Evolutionary conservation across 371 early-diverging fungal species (phyloP).

Genomic region (Mycotypha africana): DNA sequence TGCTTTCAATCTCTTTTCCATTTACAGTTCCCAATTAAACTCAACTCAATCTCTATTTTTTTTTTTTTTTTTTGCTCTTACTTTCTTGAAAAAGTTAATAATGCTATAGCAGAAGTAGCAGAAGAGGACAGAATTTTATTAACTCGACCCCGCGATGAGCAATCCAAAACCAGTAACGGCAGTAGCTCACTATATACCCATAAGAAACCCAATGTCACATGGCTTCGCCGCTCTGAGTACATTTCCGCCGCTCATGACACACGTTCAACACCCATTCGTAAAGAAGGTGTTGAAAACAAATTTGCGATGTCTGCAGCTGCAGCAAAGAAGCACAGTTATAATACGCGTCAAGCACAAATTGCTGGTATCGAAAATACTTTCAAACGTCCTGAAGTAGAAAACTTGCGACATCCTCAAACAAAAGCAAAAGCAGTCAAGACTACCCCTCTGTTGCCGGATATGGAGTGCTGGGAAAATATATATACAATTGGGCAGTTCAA

Average conservation of each 20-base stretch:
- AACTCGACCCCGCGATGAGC: constrained; percentile 34
- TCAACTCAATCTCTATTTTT: no score
- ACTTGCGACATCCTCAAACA: constrained; percentile 74
- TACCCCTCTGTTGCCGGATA: constrained; percentile 75
- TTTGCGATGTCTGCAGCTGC: constrained; percentile 26
- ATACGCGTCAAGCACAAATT: constrained; percentile 58
- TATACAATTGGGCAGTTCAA: constrained; percentile 71
- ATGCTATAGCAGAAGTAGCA: constrained; percentile 44
- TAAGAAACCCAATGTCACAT: constrained; percentile 47
- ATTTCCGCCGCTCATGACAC: constrained; percentile 43
- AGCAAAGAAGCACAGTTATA: constrained; percentile 22
- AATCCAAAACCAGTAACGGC: background rate
- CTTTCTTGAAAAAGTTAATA: no score
- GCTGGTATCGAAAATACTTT: constrained; percentile 71
- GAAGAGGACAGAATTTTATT: constrained; percentile 62
- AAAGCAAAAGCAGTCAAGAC: constrained; percentile 69
- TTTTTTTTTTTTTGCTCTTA: no score
- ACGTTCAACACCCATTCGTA: constrained; percentile 17
- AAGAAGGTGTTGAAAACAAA: constrained; percentile 23
- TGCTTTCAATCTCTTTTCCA: no score
- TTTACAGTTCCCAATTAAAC: constrained; percentile 13
- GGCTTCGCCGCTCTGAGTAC: constrained; percentile 66
- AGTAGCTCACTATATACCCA: constrained; percentile 9
- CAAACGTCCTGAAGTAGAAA: constrained; percentile 40
- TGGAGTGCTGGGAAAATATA: constrained; percentile 55